phyloP scores from a whole-genome alignment of 2,329 filamentous ascomycete species.

The Plenodomus biglobosus region DNA sequence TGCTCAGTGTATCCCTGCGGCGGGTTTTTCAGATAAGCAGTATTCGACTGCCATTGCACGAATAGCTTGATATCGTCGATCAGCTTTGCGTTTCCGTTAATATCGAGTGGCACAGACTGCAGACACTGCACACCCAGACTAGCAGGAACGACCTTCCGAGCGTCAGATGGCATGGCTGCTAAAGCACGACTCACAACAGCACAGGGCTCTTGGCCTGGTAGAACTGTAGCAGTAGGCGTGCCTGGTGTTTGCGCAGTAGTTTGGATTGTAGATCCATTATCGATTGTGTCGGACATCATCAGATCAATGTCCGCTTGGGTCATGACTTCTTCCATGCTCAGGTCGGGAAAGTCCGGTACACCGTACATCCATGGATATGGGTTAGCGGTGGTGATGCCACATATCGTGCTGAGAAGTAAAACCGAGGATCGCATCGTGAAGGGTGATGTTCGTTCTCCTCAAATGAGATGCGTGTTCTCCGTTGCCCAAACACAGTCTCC shows the following conservation, averaged over 20 bases:
- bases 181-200: slow-evolving; percentile 34
- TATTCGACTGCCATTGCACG: slow-evolving; percentile 44
- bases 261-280: slow-evolving; percentile 12
- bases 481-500: background rate
- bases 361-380: slow-evolving; percentile 40
- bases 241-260: slow-evolving; percentile 17
- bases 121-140: slow-evolving; percentile 40
- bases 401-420: slow-evolving; percentile 22
- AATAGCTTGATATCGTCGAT: slow-evolving; percentile 42
- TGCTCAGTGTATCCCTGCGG: slow-evolving; percentile 42
- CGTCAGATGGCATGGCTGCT: slow-evolving; percentile 27
- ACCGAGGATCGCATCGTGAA: slow-evolving; percentile 25
- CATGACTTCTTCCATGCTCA: slow-evolving; percentile 32
- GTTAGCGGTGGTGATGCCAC: slow-evolving; percentile 22
- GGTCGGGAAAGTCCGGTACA: slow-evolving; percentile 31
- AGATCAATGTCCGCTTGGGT: slow-evolving; percentile 24
- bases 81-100: slow-evolving; percentile 33
- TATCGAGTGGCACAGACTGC: slow-evolving; percentile 42
- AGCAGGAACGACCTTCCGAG: slow-evolving; percentile 37
- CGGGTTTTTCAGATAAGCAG: slow-evolving; percentile 45
- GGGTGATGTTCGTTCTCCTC: background rate
- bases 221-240: slow-evolving; percentile 14
- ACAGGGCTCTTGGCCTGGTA: slow-evolving; percentile 35
- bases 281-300: slow-evolving; percentile 16
- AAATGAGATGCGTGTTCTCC: background rate